A percentile compares a stretch with the other conserved stretches of the same genome.
Evolutionary conservation across 75 land plant genomes (phyloP).

Genomic region (Pinus taeda): DNA sequence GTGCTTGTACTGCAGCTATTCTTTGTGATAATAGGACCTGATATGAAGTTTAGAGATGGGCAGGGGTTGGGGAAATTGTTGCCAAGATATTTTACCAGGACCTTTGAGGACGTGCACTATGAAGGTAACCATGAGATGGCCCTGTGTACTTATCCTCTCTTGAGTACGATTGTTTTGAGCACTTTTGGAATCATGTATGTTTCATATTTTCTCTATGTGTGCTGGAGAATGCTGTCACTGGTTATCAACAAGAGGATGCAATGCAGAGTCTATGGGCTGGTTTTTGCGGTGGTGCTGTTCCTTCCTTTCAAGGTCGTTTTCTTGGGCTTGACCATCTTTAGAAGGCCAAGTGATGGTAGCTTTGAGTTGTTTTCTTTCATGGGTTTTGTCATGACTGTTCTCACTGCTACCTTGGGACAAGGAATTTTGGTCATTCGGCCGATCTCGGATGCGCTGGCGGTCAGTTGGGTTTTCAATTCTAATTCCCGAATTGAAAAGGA

Average conservation of each 20-base stretch:
- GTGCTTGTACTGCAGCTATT: slow-evolving; percentile 32
- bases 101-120: slow-evolving; percentile 19
- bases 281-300: slow-evolving; percentile 25
- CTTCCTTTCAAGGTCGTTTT: slow-evolving; percentile 27
- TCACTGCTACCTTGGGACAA: slow-evolving; percentile 47
- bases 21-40: slow-evolving; percentile 29
- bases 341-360: slow-evolving; percentile 23
- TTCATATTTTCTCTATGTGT: slow-evolving; percentile 43
- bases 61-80: slow-evolving; percentile 19
- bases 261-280: slow-evolving; percentile 48
- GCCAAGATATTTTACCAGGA: slow-evolving; percentile 28
- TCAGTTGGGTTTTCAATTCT: slow-evolving; percentile 29
- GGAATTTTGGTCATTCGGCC: slow-evolving; percentile 6
- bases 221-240: slow-evolving; percentile 48
- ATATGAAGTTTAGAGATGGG: slow-evolving; percentile 15
- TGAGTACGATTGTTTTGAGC: slow-evolving; percentile 44
- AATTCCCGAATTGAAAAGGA: background rate
- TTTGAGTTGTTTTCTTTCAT: slow-evolving; percentile 24
- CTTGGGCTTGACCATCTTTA: slow-evolving; percentile 40
- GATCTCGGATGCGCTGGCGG: slow-evolving; percentile 4
- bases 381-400: slow-evolving; percentile 33
- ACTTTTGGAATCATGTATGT: slow-evolving; percentile 41
- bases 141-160: slow-evolving; percentile 57
- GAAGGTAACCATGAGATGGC: background rate
- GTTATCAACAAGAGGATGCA: slow-evolving; percentile 72